Evolutionary conservation across 768 basidiomycete genomes (phyloP).

Genomic region (Boletus bicolor): DNA sequence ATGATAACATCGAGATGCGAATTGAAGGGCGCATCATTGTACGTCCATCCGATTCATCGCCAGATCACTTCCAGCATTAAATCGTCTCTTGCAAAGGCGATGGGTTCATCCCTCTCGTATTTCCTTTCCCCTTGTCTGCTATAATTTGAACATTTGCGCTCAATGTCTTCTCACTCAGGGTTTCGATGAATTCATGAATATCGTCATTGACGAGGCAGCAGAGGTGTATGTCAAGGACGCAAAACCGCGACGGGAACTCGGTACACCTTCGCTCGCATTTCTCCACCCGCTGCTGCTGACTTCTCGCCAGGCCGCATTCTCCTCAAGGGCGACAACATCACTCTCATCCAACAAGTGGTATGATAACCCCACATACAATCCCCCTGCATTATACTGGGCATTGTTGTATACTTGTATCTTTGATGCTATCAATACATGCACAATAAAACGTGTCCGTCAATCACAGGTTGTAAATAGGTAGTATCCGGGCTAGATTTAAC

Average conservation of each 20-base stretch:
- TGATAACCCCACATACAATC: conserved; percentile 23
- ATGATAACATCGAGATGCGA: conserved; percentile 95
- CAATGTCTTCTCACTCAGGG: conserved; percentile 52
- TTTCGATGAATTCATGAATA: conserved; percentile 99
- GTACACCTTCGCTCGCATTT: conserved; percentile 41
- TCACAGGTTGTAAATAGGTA: conserved; percentile 85
- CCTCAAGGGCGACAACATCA: conserved; percentile 97
- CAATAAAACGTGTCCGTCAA: conserved; percentile 1
- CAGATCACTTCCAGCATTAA: conserved; percentile 38
- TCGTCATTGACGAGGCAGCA: conserved; percentile 89
- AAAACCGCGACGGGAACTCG: conserved; percentile 80
- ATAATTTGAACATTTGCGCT: conserved; percentile 17
- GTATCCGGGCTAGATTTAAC: conserved; percentile 60
- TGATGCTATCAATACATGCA: conserved; percentile 3
- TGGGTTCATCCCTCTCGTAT: conserved; percentile 15
- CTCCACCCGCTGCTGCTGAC: not conserved
- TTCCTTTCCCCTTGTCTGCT: not conserved
- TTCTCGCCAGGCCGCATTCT: conserved; percentile 76
- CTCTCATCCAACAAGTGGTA: conserved; percentile 80
- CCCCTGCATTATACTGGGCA: not conserved
- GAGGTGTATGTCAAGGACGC: conserved; percentile 91
- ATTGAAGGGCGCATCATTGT: conserved; percentile 96
- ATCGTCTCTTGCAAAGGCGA: conserved; percentile 39
- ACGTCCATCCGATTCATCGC: conserved; percentile 38
- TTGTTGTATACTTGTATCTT: conserved; percentile 22